Base-by-base conservation (phyloP, 345 rosid genomes). In the Brassica napus region DNA sequence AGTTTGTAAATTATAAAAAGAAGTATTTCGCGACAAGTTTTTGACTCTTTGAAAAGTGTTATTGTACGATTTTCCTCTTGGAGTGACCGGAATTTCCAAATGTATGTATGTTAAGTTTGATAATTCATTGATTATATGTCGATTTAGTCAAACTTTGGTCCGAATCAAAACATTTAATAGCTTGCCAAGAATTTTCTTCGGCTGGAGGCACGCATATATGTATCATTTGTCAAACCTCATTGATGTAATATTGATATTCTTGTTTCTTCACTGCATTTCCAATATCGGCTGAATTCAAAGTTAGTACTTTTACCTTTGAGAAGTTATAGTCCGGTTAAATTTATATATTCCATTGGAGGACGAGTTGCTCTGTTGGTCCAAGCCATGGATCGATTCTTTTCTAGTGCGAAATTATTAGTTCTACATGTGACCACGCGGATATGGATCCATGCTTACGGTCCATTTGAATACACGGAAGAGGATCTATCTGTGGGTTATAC, bases 111-210 rank as follows among this genome's bases (percentile, higher is more conserved):
- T 79, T 69, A 68, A 68, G 14, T 74, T 68, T 68, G 60, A 74
- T 68, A 74, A 24, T 12, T 62, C 28, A 79, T 74, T 52, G 65
- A 49, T 26, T 61, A 72, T 60, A 34, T 26, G 67, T 74, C 61
- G 75, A 69, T 54, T 69, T 28, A 42, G 79, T 69, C 83, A 74
- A 69, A 79, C 75, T 18, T 55, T 74, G 58, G 49, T 78, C 72
- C 67, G 77, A 58, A 63, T 65, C 49, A 64, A 30, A 64, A 62
- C 77, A 63, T 62, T 77, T 67, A 60, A 66, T 69, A 69, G 65
- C 47, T 74, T 49, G 69, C 47, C 47, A 61, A 30, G 37, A 21
- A 34, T 42, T 5, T 66, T 59, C 55, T 49, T 49, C 16, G 55
- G 16, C 18, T 49, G 15, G 54, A 44, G 54, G 54, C 14, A 44